A percentile compares a stretch with the other conserved stretches of the same genome.
Conservation (phyloP, 2,329 filamentous ascomycete species). For the Trichophyton equinum region DNA sequence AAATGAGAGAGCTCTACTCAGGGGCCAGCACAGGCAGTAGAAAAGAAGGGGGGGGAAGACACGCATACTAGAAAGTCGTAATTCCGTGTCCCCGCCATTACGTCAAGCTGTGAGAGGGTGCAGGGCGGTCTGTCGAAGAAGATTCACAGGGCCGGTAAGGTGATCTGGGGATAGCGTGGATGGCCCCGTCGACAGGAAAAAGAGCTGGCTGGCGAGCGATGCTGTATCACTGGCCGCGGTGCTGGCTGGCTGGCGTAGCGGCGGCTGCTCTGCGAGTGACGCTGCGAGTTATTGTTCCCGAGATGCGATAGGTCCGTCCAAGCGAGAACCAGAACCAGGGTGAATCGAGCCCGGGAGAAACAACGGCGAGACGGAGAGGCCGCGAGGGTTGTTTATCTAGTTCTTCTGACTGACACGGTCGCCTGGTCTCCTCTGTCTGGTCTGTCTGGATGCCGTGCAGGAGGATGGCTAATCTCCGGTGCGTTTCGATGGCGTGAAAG, state of each 20-base stretch:
- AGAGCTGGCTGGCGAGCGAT: background rate
- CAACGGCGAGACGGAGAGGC: too few relatives aligned
- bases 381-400: background rate
- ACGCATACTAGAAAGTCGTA: constrained; percentile 90
- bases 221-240: background rate
- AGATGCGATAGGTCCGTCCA: too few relatives aligned
- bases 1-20: background rate
- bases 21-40: background rate
- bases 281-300: too few relatives aligned
- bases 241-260: too few relatives aligned
- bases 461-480: background rate
- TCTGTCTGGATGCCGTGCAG: background rate
- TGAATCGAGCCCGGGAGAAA: too few relatives aligned
- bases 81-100: constrained; percentile 93
- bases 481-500: background rate
- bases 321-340: too few relatives aligned
- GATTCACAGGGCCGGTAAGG: background rate
- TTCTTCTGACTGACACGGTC: background rate
- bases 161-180: background rate
- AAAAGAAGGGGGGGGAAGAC: background rate
- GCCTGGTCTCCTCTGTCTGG: background rate
- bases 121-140: background rate
- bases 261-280: too few relatives aligned
- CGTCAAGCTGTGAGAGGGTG: background rate
- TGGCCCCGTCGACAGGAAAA: background rate